Conservation (phyloP, 2,329 filamentous ascomycete genomes). For the Exophiala oligosperma region DNA sequence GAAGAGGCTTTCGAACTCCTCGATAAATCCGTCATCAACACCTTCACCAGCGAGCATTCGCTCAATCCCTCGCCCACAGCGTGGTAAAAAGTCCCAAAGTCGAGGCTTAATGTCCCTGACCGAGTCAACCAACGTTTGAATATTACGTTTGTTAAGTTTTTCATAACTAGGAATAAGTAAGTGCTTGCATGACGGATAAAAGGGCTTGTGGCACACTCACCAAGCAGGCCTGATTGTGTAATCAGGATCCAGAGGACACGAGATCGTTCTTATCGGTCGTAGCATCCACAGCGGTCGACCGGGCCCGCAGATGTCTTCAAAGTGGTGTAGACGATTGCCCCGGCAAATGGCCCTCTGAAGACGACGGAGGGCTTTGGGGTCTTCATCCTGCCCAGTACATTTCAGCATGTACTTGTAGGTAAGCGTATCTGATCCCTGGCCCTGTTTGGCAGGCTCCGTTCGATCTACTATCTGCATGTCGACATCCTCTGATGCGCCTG, state of each 20-base stretch:
- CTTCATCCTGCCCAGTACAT: neutral
- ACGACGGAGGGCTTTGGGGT: neutral
- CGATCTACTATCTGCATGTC: neutral
- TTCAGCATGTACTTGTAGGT: neutral
- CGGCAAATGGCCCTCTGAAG: constrained; percentile 1
- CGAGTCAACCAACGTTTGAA: neutral
- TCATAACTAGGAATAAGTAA: neutral
- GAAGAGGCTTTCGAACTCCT: neutral
- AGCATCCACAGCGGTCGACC: constrained; percentile 1
- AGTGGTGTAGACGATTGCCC: neutral
- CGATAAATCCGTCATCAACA: neutral
- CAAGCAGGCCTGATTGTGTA: neutral
- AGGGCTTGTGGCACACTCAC: neutral
- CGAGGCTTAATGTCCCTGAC: neutral
- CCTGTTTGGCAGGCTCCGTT: neutral
- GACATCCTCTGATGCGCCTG: neutral
- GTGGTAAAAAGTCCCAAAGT: constrained; percentile 1
- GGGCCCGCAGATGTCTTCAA: neutral
- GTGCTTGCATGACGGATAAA: neutral
- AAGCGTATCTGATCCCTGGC: constrained; percentile 1
- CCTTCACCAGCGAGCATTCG: constrained; percentile 1
- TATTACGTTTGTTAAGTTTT: constrained; percentile 1
- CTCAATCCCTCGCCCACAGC: neutral
- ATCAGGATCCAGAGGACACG: neutral
- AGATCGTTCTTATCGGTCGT: neutral